A percentile compares a stretch with the other conserved stretches of the same genome.
These are phyloP conservation scores for Liquidambar formosana DNA, from an alignment of 164 flowering plant genomes.

Conservation along the genomic window DNA sequence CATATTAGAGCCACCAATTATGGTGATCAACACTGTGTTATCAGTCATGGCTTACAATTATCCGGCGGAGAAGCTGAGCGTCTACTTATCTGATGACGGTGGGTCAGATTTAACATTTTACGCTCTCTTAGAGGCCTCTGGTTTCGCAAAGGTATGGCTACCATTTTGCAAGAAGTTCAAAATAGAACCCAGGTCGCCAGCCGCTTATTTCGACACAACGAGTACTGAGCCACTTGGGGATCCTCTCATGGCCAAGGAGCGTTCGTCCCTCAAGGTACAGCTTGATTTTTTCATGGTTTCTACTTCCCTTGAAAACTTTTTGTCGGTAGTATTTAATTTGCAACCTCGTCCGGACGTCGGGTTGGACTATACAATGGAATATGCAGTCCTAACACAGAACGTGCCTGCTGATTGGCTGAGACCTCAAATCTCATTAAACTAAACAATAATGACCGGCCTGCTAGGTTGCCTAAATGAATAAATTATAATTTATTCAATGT, in stretches of 20 bases:
- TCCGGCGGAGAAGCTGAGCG: slow-evolving; percentile 39
- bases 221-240: background rate
- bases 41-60: slow-evolving; percentile 48
- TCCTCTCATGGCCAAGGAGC: background rate
- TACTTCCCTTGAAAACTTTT: too few relatives aligned
- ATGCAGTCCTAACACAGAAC: too few relatives aligned
- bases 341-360: too few relatives aligned
- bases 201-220: slow-evolving; percentile 25
- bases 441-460: too few relatives aligned
- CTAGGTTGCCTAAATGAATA: too few relatives aligned
- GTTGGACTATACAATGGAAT: too few relatives aligned
- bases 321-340: too few relatives aligned
- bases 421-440: too few relatives aligned
- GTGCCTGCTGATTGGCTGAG: too few relatives aligned
- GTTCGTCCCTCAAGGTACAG: slow-evolving; percentile 15
- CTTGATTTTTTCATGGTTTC: too few relatives aligned
- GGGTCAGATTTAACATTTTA: slow-evolving; percentile 44
- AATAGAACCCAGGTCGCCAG: slow-evolving; percentile 40
- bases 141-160: slow-evolving; percentile 40
- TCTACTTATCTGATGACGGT: slow-evolving; percentile 50
- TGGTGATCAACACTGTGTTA: slow-evolving; percentile 43
- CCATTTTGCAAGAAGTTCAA: slow-evolving; percentile 47
- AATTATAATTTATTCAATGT: too few relatives aligned
- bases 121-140: slow-evolving; percentile 48
- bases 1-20: slow-evolving; percentile 35